Evolutionary conservation across 768 basidiomycete genomes (phyloP).

Genomic region (Tulasnella sp.): DNA sequence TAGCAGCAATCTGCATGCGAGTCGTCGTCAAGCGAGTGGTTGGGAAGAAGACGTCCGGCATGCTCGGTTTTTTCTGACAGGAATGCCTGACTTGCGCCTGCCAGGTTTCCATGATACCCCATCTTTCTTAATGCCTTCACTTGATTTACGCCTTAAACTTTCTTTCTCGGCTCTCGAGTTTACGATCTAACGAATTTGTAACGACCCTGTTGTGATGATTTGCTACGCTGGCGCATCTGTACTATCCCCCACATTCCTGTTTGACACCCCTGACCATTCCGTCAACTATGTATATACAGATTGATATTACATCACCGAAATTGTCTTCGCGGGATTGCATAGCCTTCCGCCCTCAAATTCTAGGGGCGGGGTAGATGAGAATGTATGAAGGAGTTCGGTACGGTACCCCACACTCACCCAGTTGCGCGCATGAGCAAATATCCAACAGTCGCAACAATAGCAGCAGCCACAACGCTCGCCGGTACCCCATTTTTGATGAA

Average conservation of each 20-base stretch:
- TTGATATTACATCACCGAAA: neutral
- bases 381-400: neutral
- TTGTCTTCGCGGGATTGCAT: neutral
- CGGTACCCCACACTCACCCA: slow-evolving; percentile 37
- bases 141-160: neutral
- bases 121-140: neutral
- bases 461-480: slow-evolving; percentile 78
- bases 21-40: slow-evolving; percentile 8
- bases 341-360: neutral
- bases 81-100: neutral
- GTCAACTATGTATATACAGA: neutral
- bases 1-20: slow-evolving; percentile 10
- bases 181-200: neutral
- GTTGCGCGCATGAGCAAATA: slow-evolving; percentile 62
- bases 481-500: slow-evolving; percentile 92
- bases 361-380: neutral
- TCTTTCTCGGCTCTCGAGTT: neutral
- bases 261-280: neutral
- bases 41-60: neutral
- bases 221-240: neutral
- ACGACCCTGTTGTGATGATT: neutral
- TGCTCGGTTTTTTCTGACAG: neutral
- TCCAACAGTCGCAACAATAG: slow-evolving; percentile 79
- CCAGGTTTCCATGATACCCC: neutral
- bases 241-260: neutral